These are phyloP conservation scores for Xylaria curta DNA, from an alignment of 495 filamentous ascomycete species.

Conservation along the genomic window DNA sequence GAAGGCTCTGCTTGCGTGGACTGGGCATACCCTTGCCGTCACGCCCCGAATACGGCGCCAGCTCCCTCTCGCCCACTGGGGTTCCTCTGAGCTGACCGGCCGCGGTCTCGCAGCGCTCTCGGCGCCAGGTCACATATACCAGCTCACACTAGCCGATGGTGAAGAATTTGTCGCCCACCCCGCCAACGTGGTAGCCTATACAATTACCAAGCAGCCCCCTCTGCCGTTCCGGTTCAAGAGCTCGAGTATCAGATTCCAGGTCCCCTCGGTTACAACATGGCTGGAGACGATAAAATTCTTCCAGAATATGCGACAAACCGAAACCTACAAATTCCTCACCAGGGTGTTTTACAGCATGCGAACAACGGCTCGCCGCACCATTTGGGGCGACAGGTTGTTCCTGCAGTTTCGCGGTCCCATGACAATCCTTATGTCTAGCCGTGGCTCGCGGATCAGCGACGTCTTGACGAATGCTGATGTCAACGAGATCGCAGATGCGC, in stretches of 20 bases:
- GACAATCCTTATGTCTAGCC: constrained; percentile 84
- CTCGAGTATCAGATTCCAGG: constrained; percentile 74
- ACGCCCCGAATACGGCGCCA: constrained; percentile 74
- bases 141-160: constrained; percentile 73
- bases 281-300: constrained; percentile 70
- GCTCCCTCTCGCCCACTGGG: constrained; percentile 87
- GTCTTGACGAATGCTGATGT: constrained; percentile 75
- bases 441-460: constrained; percentile 76
- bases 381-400: constrained; percentile 96
- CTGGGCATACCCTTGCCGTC: constrained; percentile 82
- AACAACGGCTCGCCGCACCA: constrained; percentile 75
- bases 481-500: constrained; percentile 82
- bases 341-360: constrained; percentile 67
- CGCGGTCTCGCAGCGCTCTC: constrained; percentile 84
- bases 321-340: constrained; percentile 71
- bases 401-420: constrained; percentile 85
- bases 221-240: constrained; percentile 85
- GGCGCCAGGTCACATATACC: constrained; percentile 85
- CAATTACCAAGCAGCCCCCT: constrained; percentile 73
- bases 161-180: constrained; percentile 89
- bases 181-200: constrained; percentile 89
- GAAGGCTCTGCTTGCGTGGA: constrained; percentile 90
- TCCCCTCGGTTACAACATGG: constrained; percentile 68
- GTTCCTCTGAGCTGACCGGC: constrained; percentile 84
- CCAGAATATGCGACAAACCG: constrained; percentile 67